Evolutionary conservation across 331 rosid species (phyloP).

Genomic region (Quercus phellos): DNA sequence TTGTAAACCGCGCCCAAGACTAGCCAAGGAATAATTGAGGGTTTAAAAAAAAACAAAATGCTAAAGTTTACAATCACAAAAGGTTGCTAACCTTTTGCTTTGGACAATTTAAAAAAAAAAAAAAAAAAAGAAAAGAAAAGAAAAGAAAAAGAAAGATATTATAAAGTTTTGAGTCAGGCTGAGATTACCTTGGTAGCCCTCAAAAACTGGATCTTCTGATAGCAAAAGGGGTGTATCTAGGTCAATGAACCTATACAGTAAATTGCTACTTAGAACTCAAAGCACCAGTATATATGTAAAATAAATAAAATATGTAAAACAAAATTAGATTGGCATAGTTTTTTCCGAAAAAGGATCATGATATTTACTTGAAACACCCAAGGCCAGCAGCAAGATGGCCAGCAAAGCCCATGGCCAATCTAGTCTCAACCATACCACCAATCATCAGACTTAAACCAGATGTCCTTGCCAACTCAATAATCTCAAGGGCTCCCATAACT

Average conservation of each 20-base stretch:
- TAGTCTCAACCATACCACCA: conserved; percentile 98
- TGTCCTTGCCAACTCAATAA: conserved; percentile 58
- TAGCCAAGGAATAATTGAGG: conserved; percentile 20
- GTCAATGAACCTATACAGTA: conserved; percentile 62
- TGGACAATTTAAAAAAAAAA: not conserved
- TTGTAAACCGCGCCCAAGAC: conserved; percentile 70
- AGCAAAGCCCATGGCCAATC: conserved; percentile 96
- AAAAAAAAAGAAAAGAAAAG: not conserved
- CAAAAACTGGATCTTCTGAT: conserved; percentile 86
- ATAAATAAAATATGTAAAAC: not conserved
- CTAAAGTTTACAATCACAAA: not conserved
- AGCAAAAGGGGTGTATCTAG: conserved; percentile 79
- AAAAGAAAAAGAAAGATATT: too few species aligned
- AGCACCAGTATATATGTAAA: not conserved
- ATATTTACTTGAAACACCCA: conserved; percentile 69
- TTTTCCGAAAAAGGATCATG: not conserved
- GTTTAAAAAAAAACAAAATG: not conserved
- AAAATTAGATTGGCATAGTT: not conserved
- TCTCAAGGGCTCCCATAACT: conserved; percentile 71
- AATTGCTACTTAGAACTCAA: not conserved
- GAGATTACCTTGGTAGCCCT: conserved; percentile 79
- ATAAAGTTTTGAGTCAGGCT: not conserved
- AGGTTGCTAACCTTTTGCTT: not conserved
- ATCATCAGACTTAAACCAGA: conserved; percentile 76
- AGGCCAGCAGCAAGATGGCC: conserved; percentile 97